These are phyloP conservation scores for Prunus yedoensis DNA, from an alignment of 331 rosid genomes.

Conservation along the genomic window DNA sequence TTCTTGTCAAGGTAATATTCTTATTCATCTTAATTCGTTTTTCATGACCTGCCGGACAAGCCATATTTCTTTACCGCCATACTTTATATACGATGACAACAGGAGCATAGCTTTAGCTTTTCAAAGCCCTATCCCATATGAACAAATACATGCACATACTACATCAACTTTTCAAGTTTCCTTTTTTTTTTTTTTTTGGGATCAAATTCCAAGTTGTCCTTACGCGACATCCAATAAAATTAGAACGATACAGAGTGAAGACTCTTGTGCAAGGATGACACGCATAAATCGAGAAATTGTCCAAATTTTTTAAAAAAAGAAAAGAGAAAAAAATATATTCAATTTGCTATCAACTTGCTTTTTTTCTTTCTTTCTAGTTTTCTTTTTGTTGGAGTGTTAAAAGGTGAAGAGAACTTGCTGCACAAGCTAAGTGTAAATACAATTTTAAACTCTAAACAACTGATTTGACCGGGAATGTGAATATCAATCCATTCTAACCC, in stretches of 20 bases:
- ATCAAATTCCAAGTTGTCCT: too few relatives aligned
- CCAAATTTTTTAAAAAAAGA: too few relatives aligned
- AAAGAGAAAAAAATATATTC: neutral
- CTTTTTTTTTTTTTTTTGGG: too few relatives aligned
- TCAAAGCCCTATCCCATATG: neutral
- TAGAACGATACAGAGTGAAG: too few relatives aligned
- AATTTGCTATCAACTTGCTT: neutral
- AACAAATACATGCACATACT: too few relatives aligned
- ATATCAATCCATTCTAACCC: neutral
- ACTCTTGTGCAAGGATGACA: too few relatives aligned
- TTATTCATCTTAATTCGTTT: constrained; percentile 12
- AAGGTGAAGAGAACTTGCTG: neutral
- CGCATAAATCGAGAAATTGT: too few relatives aligned
- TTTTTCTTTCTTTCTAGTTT: neutral
- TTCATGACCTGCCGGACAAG: constrained; percentile 5
- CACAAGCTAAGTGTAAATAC: neutral
- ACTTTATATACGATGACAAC: neutral
- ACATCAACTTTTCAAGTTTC: too few relatives aligned
- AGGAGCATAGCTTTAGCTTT: neutral
- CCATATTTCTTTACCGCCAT: neutral
- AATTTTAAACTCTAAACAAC: neutral
- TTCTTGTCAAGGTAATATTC: neutral
- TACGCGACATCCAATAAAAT: too few relatives aligned
- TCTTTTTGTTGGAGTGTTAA: neutral
- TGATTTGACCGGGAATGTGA: neutral